Evolutionary conservation across 192 early-diverging fungal species (phyloP).

Genomic region (Coemansia sp.): DNA sequence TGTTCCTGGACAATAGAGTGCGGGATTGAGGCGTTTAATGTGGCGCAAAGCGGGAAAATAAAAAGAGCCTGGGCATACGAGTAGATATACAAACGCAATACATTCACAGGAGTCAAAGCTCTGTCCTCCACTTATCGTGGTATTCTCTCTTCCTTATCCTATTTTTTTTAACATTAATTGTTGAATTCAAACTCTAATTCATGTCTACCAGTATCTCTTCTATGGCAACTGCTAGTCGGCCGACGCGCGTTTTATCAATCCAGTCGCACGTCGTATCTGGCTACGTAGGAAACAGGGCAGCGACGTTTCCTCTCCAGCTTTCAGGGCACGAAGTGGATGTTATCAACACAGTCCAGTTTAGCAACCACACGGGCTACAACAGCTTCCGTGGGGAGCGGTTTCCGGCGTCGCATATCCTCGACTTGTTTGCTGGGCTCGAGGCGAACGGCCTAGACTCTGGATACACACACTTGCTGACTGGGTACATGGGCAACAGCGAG

Average conservation of each 20-base stretch:
- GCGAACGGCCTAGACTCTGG: conserved; percentile 68
- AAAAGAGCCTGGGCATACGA: background rate
- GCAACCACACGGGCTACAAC: conserved; percentile 92
- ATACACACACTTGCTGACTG: conserved; percentile 84
- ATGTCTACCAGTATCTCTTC: background rate
- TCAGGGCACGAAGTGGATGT: conserved; percentile 92
- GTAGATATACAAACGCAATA: background rate
- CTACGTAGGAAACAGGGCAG: conserved; percentile 83
- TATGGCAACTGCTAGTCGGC: background rate
- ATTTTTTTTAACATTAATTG: background rate
- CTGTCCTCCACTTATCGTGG: background rate
- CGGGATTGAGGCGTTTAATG: background rate
- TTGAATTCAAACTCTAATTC: background rate
- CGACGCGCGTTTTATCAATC: conserved; percentile 52
- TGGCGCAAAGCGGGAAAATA: background rate
- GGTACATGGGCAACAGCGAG: conserved; percentile 82
- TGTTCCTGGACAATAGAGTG: conserved; percentile 4
- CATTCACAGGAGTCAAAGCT: background rate
- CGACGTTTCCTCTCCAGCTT: conserved; percentile 89
- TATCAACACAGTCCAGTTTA: conserved; percentile 91
- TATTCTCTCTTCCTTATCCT: background rate
- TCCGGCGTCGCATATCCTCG: conserved; percentile 64
- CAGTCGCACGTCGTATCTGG: conserved; percentile 71
- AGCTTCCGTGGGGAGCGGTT: conserved; percentile 71
- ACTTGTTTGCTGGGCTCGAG: conserved; percentile 73